These are phyloP conservation scores for Colletotrichum godetiae DNA, from an alignment of 2,329 filamentous ascomycete genomes.

Conservation along the genomic window DNA sequence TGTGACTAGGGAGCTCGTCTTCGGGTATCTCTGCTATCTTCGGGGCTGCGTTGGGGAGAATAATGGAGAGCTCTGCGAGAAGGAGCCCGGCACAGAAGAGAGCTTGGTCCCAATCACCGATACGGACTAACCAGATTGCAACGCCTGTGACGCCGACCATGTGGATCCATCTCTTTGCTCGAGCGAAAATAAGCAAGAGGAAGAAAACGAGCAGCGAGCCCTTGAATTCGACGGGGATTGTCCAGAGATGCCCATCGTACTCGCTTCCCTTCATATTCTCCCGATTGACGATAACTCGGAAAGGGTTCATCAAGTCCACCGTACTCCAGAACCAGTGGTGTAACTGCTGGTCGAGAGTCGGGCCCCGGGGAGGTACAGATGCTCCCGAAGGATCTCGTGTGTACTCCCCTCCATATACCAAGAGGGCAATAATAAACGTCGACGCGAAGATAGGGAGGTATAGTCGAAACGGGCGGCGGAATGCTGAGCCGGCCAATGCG, in stretches of 20 bases:
- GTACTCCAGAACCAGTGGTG: constrained; percentile 54
- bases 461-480: constrained; percentile 62
- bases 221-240: constrained; percentile 70
- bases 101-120: constrained; percentile 12
- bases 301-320: constrained; percentile 38
- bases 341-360: constrained; percentile 50
- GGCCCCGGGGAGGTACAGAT: neutral
- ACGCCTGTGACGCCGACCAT: constrained; percentile 52
- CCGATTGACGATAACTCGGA: constrained; percentile 24
- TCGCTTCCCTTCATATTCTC: constrained; percentile 37
- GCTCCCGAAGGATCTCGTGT: neutral
- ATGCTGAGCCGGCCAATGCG: constrained; percentile 60
- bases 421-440: constrained; percentile 54
- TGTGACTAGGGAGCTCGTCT: constrained; percentile 19
- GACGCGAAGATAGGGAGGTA: constrained; percentile 63
- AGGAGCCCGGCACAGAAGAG: constrained; percentile 54
- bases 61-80: constrained; percentile 65
- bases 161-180: constrained; percentile 53
- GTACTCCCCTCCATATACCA: constrained; percentile 39
- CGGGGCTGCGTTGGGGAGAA: constrained; percentile 55
- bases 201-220: constrained; percentile 69
- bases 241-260: constrained; percentile 71
- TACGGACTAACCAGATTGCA: constrained; percentile 49
- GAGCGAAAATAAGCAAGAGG: constrained; percentile 60
- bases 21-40: constrained; percentile 39